Conservation (phyloP, 805 yeast species). For the Candida boidinii region DNA sequence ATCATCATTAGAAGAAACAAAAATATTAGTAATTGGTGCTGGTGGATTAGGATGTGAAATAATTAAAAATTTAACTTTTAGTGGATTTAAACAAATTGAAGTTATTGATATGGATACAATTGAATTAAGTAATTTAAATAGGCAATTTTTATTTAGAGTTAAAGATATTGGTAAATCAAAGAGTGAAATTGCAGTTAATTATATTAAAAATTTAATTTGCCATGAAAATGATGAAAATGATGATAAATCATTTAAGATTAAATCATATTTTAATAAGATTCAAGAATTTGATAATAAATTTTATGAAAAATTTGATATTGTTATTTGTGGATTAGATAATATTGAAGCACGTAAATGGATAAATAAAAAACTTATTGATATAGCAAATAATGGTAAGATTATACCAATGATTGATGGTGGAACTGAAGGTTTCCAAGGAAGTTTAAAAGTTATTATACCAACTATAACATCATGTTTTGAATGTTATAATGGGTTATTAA, state of each 20-base stretch:
- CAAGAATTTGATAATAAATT: constrained; percentile 55
- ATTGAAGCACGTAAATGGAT: constrained; percentile 91
- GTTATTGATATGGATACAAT: constrained; percentile 81
- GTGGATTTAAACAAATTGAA: constrained; percentile 59
- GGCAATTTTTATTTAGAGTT: constrained; percentile 63
- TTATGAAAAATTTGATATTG: constrained; percentile 58
- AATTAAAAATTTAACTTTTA: constrained; percentile 57
- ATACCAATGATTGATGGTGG: constrained; percentile 89
- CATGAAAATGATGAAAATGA: too few species aligned
- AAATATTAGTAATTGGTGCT: constrained; percentile 54
- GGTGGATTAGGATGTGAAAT: constrained; percentile 85
- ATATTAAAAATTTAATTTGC: constrained; percentile 30
- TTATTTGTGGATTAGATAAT: constrained; percentile 83
- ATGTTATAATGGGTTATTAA: constrained; percentile 73
- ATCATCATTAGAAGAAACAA: constrained; percentile 13
- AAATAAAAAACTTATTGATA: constrained; percentile 54
- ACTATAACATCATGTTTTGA: constrained; percentile 86
- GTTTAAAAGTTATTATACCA: constrained; percentile 80
- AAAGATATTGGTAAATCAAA: constrained; percentile 58
- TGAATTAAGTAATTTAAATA: constrained; percentile 65
- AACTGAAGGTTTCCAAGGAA: constrained; percentile 91
- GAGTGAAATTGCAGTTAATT: constrained; percentile 56
- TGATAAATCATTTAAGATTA: constrained; percentile 23
- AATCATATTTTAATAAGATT: constrained; percentile 57
- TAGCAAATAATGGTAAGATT: constrained; percentile 48